These are phyloP conservation scores for Parathielavia hyrcaniae DNA, from an alignment of 495 filamentous ascomycete genomes.

Conservation along the genomic window DNA sequence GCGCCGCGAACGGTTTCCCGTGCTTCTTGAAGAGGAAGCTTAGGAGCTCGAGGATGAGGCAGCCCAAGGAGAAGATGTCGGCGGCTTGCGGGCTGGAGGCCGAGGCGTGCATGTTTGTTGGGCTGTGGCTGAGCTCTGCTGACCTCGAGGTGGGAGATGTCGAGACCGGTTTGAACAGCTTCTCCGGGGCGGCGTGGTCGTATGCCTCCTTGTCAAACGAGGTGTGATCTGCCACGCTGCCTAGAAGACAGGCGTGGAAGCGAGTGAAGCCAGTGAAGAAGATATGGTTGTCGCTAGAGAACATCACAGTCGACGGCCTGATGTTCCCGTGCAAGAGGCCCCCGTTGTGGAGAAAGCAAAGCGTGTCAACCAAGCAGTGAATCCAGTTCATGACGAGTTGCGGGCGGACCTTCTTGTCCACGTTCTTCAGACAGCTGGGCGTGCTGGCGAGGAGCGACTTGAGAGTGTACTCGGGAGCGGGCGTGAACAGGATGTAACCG, in stretches of 20 bases:
- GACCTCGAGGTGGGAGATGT: constrained; percentile 28
- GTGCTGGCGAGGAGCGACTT: constrained; percentile 67
- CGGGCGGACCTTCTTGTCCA: constrained; percentile 66
- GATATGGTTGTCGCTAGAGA: constrained; percentile 64
- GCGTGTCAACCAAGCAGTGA: constrained; percentile 72
- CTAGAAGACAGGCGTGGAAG: constrained; percentile 46
- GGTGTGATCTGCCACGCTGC: constrained; percentile 35
- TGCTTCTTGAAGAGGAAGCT: constrained; percentile 67
- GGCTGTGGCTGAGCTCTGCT: constrained; percentile 24
- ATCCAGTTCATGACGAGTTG: constrained; percentile 74
- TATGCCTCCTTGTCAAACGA: constrained; percentile 71
- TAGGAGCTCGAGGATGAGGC: constrained; percentile 64
- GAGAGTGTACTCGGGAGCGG: constrained; percentile 67
- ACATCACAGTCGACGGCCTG: constrained; percentile 72
- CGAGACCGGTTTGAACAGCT: constrained; percentile 51
- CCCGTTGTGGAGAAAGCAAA: constrained; percentile 68
- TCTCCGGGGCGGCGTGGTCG: constrained; percentile 82
- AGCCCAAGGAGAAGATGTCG: constrained; percentile 75
- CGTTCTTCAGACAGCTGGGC: constrained; percentile 59
- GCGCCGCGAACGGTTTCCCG: constrained; percentile 60
- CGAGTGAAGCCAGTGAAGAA: constrained; percentile 65
- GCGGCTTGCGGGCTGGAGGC: constrained; percentile 44
- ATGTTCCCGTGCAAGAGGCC: constrained; percentile 74
- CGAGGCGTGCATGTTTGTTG: constrained; percentile 31
- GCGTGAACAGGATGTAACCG: constrained; percentile 73